Evolutionary conservation across 805 yeast genomes (phyloP).

Genomic region (Suhomyces pyralidae): DNA sequence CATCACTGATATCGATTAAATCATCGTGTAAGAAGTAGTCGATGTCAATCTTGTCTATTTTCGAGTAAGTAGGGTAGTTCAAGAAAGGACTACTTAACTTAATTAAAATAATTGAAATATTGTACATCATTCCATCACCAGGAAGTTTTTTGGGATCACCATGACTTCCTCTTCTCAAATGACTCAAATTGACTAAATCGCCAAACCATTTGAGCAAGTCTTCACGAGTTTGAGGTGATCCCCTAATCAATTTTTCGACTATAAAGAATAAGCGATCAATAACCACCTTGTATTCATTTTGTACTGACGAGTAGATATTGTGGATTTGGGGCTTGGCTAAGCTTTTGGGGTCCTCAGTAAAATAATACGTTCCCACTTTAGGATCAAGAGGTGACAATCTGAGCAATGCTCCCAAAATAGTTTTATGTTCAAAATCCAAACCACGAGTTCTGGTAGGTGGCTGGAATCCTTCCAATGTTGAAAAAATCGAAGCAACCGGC

Average conservation of each 20-base stretch:
- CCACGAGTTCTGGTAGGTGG: conserved; percentile 42
- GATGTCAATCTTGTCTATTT: conserved; percentile 73
- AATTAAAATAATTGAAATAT: conserved; percentile 63
- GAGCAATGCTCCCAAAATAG: conserved; percentile 76
- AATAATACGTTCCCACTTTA: conserved; percentile 46
- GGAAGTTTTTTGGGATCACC: conserved; percentile 65
- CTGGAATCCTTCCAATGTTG: conserved; percentile 55
- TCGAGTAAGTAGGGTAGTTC: conserved; percentile 55
- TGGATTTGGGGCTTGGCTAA: conserved; percentile 39
- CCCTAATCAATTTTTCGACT: conserved; percentile 71
- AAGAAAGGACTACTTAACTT: conserved; percentile 82
- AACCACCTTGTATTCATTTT: conserved; percentile 58
- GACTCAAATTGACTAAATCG: conserved; percentile 73
- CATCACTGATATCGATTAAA: conserved; percentile 68
- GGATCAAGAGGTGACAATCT: conserved; percentile 70
- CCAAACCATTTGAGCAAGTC: conserved; percentile 68
- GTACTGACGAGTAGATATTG: conserved; percentile 56
- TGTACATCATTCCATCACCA: conserved; percentile 78
- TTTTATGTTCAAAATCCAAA: conserved; percentile 52
- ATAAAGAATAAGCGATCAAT: conserved; percentile 66
- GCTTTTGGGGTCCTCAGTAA: conserved; percentile 24
- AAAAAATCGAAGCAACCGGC: conserved; percentile 56
- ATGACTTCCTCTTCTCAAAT: conserved; percentile 82
- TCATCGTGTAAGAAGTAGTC: conserved; percentile 55
- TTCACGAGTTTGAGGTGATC: conserved; percentile 61